Evolutionary conservation across 164 flowering plant genomes (phyloP).

Genomic region (Kingdonia uniflora): DNA sequence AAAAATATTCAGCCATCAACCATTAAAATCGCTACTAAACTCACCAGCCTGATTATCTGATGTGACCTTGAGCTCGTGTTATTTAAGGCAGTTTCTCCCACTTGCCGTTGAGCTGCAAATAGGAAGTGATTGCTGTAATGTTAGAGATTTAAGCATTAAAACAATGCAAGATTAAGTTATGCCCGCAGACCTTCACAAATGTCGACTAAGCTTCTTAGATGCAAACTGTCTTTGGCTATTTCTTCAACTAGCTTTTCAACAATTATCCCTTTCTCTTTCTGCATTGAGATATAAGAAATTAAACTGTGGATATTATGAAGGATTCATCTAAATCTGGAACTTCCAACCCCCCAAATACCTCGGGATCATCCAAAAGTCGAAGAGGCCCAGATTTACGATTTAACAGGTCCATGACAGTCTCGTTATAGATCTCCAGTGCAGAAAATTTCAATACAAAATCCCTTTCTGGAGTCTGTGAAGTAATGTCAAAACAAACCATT

Average conservation of each 20-base stretch:
- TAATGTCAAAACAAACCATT: conserved; percentile 1
- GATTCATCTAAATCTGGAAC: background rate
- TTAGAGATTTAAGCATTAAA: background rate
- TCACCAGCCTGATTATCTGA: conserved; percentile 82
- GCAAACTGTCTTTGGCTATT: conserved; percentile 34
- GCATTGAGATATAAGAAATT: background rate
- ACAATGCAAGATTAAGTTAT: background rate
- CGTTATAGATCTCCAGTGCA: conserved; percentile 82
- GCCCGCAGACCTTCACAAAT: conserved; percentile 58
- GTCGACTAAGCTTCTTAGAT: conserved; percentile 45
- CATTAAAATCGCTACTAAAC: conserved; percentile 35
- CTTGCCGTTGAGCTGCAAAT: conserved; percentile 80
- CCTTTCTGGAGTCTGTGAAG: conserved; percentile 45
- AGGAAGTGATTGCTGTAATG: background rate
- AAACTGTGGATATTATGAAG: background rate
- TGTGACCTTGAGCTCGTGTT: conserved; percentile 81
- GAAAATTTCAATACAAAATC: conserved; percentile 52
- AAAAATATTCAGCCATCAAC: conserved; percentile 10
- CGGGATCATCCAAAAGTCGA: conserved; percentile 82
- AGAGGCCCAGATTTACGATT: conserved; percentile 58
- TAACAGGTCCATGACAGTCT: conserved; percentile 64
- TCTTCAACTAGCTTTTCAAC: conserved; percentile 45
- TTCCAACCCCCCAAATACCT: conserved; percentile 33
- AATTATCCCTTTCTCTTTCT: conserved; percentile 58
- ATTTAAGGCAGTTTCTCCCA: conserved; percentile 79